phyloP scores from a whole-genome alignment of 345 rosid genomes.

The Dipteronia sinensis region DNA sequence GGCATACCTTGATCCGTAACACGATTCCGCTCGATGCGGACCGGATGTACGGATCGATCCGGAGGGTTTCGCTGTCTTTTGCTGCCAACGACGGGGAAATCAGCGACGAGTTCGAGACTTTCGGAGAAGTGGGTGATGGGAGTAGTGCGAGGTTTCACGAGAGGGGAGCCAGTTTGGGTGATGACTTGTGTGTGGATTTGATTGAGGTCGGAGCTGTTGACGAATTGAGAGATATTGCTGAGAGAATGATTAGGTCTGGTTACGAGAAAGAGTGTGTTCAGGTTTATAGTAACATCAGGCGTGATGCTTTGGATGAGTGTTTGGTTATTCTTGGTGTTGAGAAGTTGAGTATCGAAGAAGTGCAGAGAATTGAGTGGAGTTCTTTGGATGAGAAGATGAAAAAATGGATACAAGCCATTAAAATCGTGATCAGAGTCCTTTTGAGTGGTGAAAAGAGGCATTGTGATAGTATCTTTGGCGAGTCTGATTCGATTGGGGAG shows the following conservation, averaged over 20 bases:
- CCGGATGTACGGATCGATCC: conserved; percentile 77
- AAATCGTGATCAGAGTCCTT: conserved; percentile 70
- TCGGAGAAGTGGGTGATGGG: conserved; percentile 61
- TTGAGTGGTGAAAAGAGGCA: conserved; percentile 76
- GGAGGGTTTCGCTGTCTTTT: conserved; percentile 68
- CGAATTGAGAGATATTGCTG: conserved; percentile 79
- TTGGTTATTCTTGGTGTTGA: conserved; percentile 76
- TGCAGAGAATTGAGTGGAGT: conserved; percentile 89
- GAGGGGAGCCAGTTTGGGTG: conserved; percentile 82
- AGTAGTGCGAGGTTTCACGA: conserved; percentile 75
- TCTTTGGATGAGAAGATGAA: conserved; percentile 97
- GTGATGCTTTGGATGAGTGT: conserved; percentile 86
- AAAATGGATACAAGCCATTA: conserved; percentile 91
- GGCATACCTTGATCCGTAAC: conserved; percentile 71
- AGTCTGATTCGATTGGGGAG: conserved; percentile 59
- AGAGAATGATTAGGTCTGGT: conserved; percentile 85
- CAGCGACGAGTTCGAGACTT: conserved; percentile 69
- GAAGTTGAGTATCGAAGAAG: conserved; percentile 94
- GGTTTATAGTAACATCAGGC: conserved; percentile 73
- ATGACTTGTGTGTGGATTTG: conserved; percentile 81
- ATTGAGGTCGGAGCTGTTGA: conserved; percentile 56
- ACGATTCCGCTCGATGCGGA: conserved; percentile 84
- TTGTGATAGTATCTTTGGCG: conserved; percentile 73
- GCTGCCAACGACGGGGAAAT: conserved; percentile 61
- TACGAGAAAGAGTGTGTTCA: conserved; percentile 96